These are phyloP conservation scores for Aspergillus latus DNA, from an alignment of 2,329 filamentous ascomycete species.

Conservation along the genomic window DNA sequence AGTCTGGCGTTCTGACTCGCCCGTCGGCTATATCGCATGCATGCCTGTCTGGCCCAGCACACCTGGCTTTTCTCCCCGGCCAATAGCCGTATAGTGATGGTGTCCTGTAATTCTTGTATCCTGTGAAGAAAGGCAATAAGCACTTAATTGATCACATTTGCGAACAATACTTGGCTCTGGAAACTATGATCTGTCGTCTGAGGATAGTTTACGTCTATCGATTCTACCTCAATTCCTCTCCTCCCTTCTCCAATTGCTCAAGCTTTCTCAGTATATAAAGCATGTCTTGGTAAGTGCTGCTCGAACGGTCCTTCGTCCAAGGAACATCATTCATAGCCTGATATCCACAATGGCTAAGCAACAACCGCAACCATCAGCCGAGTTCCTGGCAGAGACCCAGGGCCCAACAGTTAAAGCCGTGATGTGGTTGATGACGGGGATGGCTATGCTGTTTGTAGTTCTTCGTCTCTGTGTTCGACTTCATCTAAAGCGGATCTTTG, in stretches of 20 bases:
- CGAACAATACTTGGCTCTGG: background rate
- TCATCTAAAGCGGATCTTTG: conserved; percentile 13
- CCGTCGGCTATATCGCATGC: background rate
- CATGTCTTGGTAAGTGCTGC: background rate
- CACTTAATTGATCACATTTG: background rate
- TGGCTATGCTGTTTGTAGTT: background rate
- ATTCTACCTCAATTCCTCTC: background rate
- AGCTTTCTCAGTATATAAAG: background rate
- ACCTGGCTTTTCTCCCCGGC: background rate
- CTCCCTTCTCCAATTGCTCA: background rate
- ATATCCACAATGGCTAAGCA: conserved; percentile 1
- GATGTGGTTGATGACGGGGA: conserved; percentile 13
- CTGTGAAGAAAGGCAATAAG: background rate
- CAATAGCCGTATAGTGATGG: background rate
- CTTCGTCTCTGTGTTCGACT: conserved; percentile 12
- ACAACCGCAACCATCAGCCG: conserved; percentile 2
- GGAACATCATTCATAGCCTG: background rate
- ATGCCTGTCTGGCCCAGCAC: background rate
- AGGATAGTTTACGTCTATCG: background rate
- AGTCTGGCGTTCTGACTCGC: background rate
- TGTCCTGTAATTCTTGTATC: background rate
- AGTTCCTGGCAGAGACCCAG: conserved; percentile 11
- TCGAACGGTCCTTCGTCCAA: background rate
- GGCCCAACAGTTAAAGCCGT: conserved; percentile 9
- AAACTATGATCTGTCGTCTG: background rate